Conservation (phyloP, 2,329 filamentous ascomycete species). For the Sporothrix brunneoviolacea region DNA sequence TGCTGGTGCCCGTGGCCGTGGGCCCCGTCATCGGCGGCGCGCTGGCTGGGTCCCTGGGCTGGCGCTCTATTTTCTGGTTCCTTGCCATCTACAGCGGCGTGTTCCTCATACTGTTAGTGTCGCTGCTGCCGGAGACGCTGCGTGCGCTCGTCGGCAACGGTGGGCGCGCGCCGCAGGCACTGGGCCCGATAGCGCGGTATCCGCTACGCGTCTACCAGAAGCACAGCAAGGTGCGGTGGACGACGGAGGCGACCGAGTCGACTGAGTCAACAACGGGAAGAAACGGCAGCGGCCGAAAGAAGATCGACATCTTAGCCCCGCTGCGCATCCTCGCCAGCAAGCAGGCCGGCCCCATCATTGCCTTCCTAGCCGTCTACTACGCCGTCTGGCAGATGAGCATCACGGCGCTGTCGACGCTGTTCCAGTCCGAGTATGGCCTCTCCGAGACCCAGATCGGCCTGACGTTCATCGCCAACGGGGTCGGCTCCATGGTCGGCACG, state of each 20-base stretch:
- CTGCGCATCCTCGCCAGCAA: slow-evolving; percentile 49
- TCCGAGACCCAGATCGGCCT: slow-evolving; percentile 45
- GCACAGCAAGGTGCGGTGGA: neutral
- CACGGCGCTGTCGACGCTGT: slow-evolving; percentile 45
- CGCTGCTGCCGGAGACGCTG: slow-evolving; percentile 53
- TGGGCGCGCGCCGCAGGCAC: slow-evolving; percentile 46
- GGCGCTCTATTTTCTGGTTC: slow-evolving; percentile 65
- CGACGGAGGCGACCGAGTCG: slow-evolving; percentile 21
- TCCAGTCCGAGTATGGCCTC: slow-evolving; percentile 40
- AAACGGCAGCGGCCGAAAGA: slow-evolving; percentile 33
- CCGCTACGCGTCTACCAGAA: slow-evolving; percentile 35
- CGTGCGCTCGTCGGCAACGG: slow-evolving; percentile 56
- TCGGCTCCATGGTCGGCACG: slow-evolving; percentile 42
- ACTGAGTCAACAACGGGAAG: neutral
- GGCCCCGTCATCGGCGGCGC: slow-evolving; percentile 59
- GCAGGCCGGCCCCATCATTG: slow-evolving; percentile 47
- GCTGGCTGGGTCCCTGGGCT: slow-evolving; percentile 55
- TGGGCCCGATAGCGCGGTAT: slow-evolving; percentile 51
- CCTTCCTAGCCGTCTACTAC: slow-evolving; percentile 49
- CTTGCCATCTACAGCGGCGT: slow-evolving; percentile 46
- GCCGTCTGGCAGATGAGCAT: slow-evolving; percentile 49
- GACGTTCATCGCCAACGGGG: slow-evolving; percentile 47
- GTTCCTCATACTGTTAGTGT: slow-evolving; percentile 46
- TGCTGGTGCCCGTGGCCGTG: slow-evolving; percentile 48
- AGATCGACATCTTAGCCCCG: slow-evolving; percentile 51